Evolutionary conservation across 805 yeast species (phyloP), one percentile per base, ranked within the genome.

Genomic region (Wickerhamiella cacticola): DNA sequence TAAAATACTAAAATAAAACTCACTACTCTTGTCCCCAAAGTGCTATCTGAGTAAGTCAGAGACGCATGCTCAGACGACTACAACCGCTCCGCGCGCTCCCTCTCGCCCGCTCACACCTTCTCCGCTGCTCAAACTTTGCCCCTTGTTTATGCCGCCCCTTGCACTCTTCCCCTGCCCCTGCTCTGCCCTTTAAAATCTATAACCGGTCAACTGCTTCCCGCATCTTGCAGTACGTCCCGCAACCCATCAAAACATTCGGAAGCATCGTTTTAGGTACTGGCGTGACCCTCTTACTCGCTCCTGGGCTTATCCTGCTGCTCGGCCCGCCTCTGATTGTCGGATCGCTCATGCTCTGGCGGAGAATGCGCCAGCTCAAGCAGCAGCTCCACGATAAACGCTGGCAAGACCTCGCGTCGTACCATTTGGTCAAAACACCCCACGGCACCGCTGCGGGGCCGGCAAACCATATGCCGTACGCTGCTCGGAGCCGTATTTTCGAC

Each of bases 231-330:
- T 19, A 35, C 15, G n/a, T 43, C 10, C 50, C 50, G 19, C 48
- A 43, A 25, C 48, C 50, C 7, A 21, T 48, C 25, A 48, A 48
- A 41, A 43, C 43, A 8, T 48, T 48, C 25, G 44, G 44, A 15
- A 21, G 41, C 12, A 29, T 48, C 5, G 34, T 33, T 9, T 18
- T 23, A 22, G 47, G 45, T 1, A 38, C 50, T 2, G 48, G 41
- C 4, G 31, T 38, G 6, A n/a, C 43, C 2, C 33, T 42, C 5
- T 18, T 48, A 5, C 18, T 43, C 2, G 48, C 50, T 3, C 50
- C 50, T 3, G 50, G 43, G 4, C 31, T 48, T 5, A 29, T 48
- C 8, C 7, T 48, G n/a, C 24, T 48, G 5, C 35, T 48, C n/a
- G 38, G 21, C 2, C 50, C 50, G 13, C 50, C 50, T 1, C 26